A percentile compares a stretch with the other conserved stretches of the same genome.
Evolutionary conservation across 208 protist genomes (phyloP).

Genomic region (Tetramitus jugosus): DNA sequence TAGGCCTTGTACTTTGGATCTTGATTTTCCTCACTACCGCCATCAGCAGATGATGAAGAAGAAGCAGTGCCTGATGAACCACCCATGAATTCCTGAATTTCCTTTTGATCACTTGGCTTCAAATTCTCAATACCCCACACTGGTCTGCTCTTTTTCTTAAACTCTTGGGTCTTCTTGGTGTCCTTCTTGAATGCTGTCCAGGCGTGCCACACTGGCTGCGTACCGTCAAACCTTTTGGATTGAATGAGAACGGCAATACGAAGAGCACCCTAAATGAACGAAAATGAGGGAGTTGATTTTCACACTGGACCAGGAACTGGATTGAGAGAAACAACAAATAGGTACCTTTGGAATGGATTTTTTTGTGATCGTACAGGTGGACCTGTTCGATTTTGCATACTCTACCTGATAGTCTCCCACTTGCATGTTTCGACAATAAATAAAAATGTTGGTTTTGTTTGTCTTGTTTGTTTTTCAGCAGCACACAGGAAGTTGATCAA

Average conservation of each 20-base stretch:
- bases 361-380: not conserved
- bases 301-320: no score
- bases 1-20: not conserved
- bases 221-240: not conserved
- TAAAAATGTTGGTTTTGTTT: no score
- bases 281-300: not conserved
- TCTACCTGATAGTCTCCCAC: not conserved
- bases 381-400: not conserved
- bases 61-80: not conserved
- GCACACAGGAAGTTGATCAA: no score
- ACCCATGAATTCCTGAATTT: not conserved
- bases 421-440: no score
- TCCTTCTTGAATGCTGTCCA: not conserved
- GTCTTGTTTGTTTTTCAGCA: no score
- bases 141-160: slow-evolving; percentile 7
- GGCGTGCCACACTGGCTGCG: not conserved
- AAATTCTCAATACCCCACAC: not conserved
- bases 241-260: slow-evolving; percentile 1
- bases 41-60: not conserved
- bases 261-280: not conserved
- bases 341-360: not conserved
- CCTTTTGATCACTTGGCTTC: not conserved
- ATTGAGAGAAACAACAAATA: no score
- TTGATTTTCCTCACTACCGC: not conserved
- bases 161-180: not conserved